These are phyloP conservation scores for Piromyces finnis DNA, from an alignment of 192 early-diverging fungal species.

Conservation along the genomic window DNA sequence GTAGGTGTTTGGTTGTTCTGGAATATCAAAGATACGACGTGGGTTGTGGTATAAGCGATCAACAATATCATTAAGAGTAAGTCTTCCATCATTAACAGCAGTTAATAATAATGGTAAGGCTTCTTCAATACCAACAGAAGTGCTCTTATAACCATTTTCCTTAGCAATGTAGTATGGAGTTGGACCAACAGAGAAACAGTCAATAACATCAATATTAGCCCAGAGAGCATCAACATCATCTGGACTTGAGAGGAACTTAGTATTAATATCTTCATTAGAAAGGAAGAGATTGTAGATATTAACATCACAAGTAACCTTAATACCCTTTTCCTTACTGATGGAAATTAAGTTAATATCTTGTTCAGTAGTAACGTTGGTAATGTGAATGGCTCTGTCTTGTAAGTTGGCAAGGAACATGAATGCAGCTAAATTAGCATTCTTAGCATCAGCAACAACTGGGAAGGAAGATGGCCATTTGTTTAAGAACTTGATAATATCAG, in stretches of 20 bases:
- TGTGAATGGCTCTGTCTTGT: constrained; percentile 68
- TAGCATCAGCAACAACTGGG: constrained; percentile 68
- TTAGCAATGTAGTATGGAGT: constrained; percentile 35
- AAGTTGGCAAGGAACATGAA: constrained; percentile 73
- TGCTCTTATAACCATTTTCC: constrained; percentile 19
- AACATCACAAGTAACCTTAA: constrained; percentile 87
- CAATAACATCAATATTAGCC: constrained; percentile 60
- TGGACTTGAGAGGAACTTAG: constrained; percentile 7
- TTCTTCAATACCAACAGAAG: constrained; percentile 38
- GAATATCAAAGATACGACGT: constrained; percentile 74
- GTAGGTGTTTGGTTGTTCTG: constrained; percentile 82
- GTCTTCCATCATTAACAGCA: constrained; percentile 57
- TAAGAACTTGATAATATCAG: constrained; percentile 54
- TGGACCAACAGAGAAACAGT: constrained; percentile 74
- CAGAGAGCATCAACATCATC: constrained; percentile 60
- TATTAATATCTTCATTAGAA: constrained; percentile 19
- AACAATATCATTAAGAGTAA: constrained; percentile 61
- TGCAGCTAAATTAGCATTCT: constrained; percentile 70
- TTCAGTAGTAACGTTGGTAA: constrained; percentile 57
- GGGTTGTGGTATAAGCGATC: constrained; percentile 68
- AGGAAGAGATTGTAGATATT: constrained; percentile 67
- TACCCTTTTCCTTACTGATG: constrained; percentile 69
- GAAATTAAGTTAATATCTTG: constrained; percentile 74
- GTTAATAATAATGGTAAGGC: constrained; percentile 60
- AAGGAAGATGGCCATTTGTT: constrained; percentile 54